phyloP scores from a whole-genome alignment of 176 grass and related monocot genomes.

The Eragrostis nindensis region DNA sequence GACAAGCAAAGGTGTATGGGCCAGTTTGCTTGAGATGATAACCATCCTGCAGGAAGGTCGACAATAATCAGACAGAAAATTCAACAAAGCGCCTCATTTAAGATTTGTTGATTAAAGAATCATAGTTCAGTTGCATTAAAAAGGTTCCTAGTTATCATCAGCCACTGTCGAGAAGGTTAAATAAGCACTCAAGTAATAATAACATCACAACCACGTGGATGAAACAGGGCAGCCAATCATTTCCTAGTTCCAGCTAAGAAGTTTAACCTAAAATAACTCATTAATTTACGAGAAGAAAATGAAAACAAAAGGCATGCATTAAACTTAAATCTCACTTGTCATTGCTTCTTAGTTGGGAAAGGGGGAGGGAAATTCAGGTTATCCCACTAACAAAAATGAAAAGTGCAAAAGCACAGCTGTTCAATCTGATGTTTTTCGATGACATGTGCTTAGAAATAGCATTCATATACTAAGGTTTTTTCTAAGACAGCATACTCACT shows the following conservation, averaged over 20 bases:
- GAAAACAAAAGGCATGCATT: slow-evolving; percentile 23
- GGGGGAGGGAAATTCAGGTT: not conserved
- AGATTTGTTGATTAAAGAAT: slow-evolving; percentile 14
- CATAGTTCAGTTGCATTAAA: not conserved
- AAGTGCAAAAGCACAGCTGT: not conserved
- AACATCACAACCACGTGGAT: not conserved
- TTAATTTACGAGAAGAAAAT: slow-evolving; percentile 15
- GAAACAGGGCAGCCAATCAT: not conserved
- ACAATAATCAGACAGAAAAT: slow-evolving; percentile 41
- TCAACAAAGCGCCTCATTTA: slow-evolving; percentile 31
- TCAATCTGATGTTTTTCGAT: not conserved
- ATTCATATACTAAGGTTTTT: not conserved
- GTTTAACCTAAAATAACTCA: slow-evolving; percentile 8
- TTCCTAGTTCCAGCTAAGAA: slow-evolving; percentile 22
- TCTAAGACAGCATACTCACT: not conserved
- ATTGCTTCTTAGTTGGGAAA: not conserved
- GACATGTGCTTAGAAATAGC: not conserved
- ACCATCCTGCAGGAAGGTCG: slow-evolving; percentile 54
- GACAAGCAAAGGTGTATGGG: slow-evolving; percentile 69
- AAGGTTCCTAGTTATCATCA: too few relatives aligned
- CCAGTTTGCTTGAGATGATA: slow-evolving; percentile 84
- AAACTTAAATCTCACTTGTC: slow-evolving; percentile 3
- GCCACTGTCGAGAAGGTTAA: too few relatives aligned
- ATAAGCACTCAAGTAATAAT: not conserved
- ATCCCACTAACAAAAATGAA: not conserved